Percentiles rank a stretch among this genome's conserved stretches.
Conservation (phyloP, 2,329 filamentous ascomycete species). For the Fusarium sp. region DNA sequence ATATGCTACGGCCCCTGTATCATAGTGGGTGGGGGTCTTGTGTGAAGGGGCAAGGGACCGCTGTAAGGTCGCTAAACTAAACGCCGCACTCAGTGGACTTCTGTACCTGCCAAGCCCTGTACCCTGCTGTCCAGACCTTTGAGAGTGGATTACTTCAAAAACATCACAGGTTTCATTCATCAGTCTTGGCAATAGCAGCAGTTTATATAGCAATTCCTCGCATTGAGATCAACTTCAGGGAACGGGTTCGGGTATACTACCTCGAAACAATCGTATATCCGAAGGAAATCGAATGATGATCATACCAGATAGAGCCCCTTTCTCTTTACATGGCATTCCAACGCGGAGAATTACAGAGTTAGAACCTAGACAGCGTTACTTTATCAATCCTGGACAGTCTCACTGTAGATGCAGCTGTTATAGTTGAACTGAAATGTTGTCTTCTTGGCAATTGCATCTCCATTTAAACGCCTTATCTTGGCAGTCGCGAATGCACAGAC, state of each 20-base stretch:
- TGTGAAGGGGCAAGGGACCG: slow-evolving; percentile 27
- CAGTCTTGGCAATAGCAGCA: slow-evolving; percentile 2
- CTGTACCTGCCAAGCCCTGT: not conserved
- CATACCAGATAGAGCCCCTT: not conserved
- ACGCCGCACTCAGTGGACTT: not conserved
- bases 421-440: not conserved
- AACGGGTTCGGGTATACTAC: slow-evolving; percentile 3
- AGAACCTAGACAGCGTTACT: not conserved
- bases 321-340: not conserved
- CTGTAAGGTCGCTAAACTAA: slow-evolving; percentile 6
- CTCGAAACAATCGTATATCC: slow-evolving; percentile 22
- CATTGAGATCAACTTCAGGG: slow-evolving; percentile 15
- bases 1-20: slow-evolving; percentile 41
- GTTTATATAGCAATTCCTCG: not conserved
- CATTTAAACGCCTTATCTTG: not conserved
- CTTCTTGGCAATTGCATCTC: not conserved
- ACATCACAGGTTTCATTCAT: slow-evolving; percentile 38
- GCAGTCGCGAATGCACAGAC: not conserved
- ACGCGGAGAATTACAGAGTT: not conserved
- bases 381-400: not conserved
- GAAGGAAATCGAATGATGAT: slow-evolving; percentile 11
- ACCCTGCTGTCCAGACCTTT: slow-evolving; percentile 9
- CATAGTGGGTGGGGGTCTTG: slow-evolving; percentile 31
- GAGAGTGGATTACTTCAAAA: slow-evolving; percentile 21
- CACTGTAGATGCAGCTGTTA: too few relatives aligned